Evolutionary conservation across 257 asterid genomes (phyloP), one percentile per base, ranked within the genome.

Genomic region (Solanum piurae): DNA sequence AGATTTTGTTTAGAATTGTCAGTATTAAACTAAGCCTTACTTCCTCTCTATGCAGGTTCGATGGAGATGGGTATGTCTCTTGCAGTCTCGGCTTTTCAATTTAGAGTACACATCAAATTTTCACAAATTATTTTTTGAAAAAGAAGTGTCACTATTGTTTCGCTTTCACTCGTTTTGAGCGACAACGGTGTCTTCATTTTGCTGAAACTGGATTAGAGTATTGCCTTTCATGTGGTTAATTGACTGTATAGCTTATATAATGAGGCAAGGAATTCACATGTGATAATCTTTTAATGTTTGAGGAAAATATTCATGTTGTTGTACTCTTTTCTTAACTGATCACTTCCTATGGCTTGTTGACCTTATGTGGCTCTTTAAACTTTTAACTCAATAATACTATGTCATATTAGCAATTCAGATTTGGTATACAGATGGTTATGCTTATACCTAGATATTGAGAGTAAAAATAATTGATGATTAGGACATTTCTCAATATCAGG

Each of bases 11-110:
- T 64, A 33, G 23, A 13, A 27, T 38, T 69, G 29, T 3, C 58
- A 44, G 27, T 27, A 87, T 18, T 86, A 85, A 89, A 85, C 88
- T 89, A 80, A 87, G 73, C 40, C 85, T 73, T 37, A 20, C 86
- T 84, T 86, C 77, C 88, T 66, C 46, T 86, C 58, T 92, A 37
- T 93, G 92, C 96, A 95, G 99, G 99, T 97, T 97, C 72, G 99
- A 97, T 83, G 99, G 99, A 91, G 99, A 97, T 90, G 99, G 99
- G 99, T 97, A 88, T 46, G 58, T 93, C 40, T 79, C 89, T 88
- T 73, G 68, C 80, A 79, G 34, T 87, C 89, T 46, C 85, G 37
- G 9, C 85, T 88, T 29, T 44, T 86, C 82, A 72, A 16, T 33
- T 46, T 29, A 34, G 69, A 62, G 23, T 40, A 29, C 20, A 25